phyloP scores from a whole-genome alignment of 192 early-diverging fungal species.

The Diversispora eburnea region DNA sequence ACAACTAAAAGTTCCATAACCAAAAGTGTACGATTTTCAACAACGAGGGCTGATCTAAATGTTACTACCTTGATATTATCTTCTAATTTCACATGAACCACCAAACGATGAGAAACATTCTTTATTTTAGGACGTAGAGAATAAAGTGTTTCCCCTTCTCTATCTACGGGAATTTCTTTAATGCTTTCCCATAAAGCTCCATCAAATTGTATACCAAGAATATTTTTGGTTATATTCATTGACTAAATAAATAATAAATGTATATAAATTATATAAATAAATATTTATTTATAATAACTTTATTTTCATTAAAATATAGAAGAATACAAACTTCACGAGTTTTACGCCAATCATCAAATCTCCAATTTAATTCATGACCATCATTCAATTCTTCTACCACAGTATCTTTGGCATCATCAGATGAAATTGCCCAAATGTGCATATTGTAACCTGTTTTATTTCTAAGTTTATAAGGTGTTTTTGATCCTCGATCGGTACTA shows the following conservation, averaged over 20 bases:
- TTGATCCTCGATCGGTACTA: conserved; percentile 34
- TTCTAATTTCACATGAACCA: conserved; percentile 81
- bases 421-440: conserved; percentile 78
- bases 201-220: conserved; percentile 79
- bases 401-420: conserved; percentile 59
- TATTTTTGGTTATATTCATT: conserved; percentile 55
- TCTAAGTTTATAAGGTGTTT: conserved; percentile 73
- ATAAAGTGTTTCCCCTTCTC: conserved; percentile 80
- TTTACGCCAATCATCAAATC: conserved; percentile 96
- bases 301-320: neutral
- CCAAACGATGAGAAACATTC: conserved; percentile 74
- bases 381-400: conserved; percentile 67
- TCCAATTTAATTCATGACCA: conserved; percentile 78
- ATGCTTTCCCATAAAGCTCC: conserved; percentile 89
- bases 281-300: neutral
- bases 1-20: conserved; percentile 77
- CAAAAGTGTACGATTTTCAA: conserved; percentile 79
- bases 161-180: conserved; percentile 83
- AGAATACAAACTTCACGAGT: conserved; percentile 72
- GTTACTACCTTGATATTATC: conserved; percentile 91
- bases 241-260: neutral
- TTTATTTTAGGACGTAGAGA: conserved; percentile 77
- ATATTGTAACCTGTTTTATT: conserved; percentile 92
- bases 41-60: conserved; percentile 77
- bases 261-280: neutral